Base-by-base conservation (phyloP, 345 rosid genomes). In the Kernera saxatilis region DNA sequence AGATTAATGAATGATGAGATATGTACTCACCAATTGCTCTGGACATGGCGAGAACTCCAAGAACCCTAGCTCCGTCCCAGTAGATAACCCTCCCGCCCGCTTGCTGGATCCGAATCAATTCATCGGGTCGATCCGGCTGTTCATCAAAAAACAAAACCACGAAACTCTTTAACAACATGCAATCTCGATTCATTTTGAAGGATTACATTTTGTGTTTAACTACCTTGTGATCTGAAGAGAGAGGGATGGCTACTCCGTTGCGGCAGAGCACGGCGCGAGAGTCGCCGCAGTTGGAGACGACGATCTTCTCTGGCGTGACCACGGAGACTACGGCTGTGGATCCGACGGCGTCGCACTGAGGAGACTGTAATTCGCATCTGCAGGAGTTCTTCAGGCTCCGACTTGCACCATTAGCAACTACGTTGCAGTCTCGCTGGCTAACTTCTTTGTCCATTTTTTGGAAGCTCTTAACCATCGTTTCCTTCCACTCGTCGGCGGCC, bases 101-200 rank as follows among this genome's bases (percentile, higher is more conserved):
- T 41, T 67, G 76, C 33, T 92, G 75, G 71, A 92, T 89, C 70
- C 98, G 82, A 8, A 25, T 51, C 40, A 89, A 65, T 75, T 92
- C 98, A 71, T 92, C 98, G 5, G 92, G 94, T 23, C 98, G 84
- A 76, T 92, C 94, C 69, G 98, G 96, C 98, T 91, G 83, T 37
- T 27, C 8, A 26, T n/a, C 10, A 25, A 10, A 18, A 51, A 12
- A 10, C 25, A 51, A 12, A 12, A 72, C 4, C 3, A 35, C 5
- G 46, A 27, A 33, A 19, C 46, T 8, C 8, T 19, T 64, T 57
- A 70, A 56, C 22, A 37, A 12, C 66, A 32, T 17, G 6, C 32
- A 6, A 62, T 11, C 3, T 11, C 7, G 3, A 17, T 41, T 45
- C n/a, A 33, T 10, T 2, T n/a, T 23, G 18, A 52, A 1, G 1